Evolutionary conservation across 768 basidiomycete genomes (phyloP), one percentile per base, ranked within the genome.

Genomic region (Mycena rebaudengoi): DNA sequence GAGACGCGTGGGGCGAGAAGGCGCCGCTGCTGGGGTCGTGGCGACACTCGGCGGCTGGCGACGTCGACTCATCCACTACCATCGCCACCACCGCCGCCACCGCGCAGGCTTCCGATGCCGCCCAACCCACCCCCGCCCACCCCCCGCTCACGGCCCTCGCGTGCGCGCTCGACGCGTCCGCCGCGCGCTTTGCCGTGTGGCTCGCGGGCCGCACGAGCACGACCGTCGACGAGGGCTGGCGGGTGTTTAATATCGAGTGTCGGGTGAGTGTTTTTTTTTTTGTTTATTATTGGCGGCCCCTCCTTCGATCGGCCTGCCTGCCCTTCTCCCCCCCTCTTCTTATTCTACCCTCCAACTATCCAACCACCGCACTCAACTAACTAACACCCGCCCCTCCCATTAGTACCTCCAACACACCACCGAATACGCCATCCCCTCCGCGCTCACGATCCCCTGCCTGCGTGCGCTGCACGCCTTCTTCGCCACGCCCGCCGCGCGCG

Each of bases 361-460:
- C 45, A 50, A 53, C 63, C 64, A 70, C 61, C 29, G 8, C 1
- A 4, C 28, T 30, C 35, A 16, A 20, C 45, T 46, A 21, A 29
- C 57, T 60, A 26, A 48, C 52, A 29, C 35, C 5, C 20, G 21
- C 13, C 26, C 29, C 21, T 12, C 30, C 26, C 26, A 1, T 37
- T 71, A 96, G 95, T 94, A 91, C 76, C 89, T 88, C 1, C 96
- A 98, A 76, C 91, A 95, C 76, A 98, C 98, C 2, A 95, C 94
- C 12, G 98, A 99, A 78, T 97, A 95, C 90, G 94, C 94, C 5
- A 84, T 99, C 35, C 94, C 96, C 6, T 89, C 90, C 67, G 79
- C 84, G 43, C 78, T 86, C 53, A 85, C 95, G 3, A 77, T 78
- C 55, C 80, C 83, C 1, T 95, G 92, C 69, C 83, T 99, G 51